These are phyloP conservation scores for Dendrocalamus sinicus DNA, from an alignment of 176 grass and related monocot species.

Conservation along the genomic window DNA sequence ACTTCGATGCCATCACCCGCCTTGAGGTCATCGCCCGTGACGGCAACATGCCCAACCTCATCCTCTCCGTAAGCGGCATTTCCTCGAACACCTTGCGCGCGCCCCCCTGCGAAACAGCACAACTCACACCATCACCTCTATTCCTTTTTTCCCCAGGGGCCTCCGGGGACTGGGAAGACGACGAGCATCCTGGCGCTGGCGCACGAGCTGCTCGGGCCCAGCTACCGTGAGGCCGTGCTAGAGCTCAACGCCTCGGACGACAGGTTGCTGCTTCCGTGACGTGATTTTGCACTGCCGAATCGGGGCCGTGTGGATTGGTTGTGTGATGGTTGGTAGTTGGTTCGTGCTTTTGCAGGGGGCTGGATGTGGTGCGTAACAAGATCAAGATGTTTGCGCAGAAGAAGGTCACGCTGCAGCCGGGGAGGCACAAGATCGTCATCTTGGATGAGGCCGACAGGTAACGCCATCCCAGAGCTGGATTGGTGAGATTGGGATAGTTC, in stretches of 20 bases:
- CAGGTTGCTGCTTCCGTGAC: conserved; percentile 49
- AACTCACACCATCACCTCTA: background rate
- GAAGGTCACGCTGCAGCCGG: conserved; percentile 87
- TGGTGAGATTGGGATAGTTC: background rate
- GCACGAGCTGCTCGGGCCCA: conserved; percentile 88
- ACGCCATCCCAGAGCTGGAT: background rate
- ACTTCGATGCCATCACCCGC: conserved; percentile 81
- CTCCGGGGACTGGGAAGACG: conserved; percentile 93
- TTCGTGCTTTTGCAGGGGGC: conserved; percentile 61
- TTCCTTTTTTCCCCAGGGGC: conserved; percentile 47
- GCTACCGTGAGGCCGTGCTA: conserved; percentile 84
- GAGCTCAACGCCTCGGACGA: conserved; percentile 98
- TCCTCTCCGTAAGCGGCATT: conserved; percentile 78
- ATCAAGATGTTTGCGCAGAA: conserved; percentile 99
- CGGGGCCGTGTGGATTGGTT: background rate
- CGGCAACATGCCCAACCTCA: conserved; percentile 97
- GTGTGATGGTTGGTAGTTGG: background rate
- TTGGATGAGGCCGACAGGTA: conserved; percentile 98
- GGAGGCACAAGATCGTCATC: conserved; percentile 87
- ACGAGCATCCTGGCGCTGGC: conserved; percentile 96
- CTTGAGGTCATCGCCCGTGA: conserved; percentile 89
- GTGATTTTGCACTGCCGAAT: background rate
- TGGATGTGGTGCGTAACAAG: conserved; percentile 97
- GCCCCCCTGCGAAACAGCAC: background rate
- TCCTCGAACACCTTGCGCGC: conserved; percentile 35